Base-by-base conservation (phyloP, 768 basidiomycete genomes). In the Thelephora aurantiotincta region DNA sequence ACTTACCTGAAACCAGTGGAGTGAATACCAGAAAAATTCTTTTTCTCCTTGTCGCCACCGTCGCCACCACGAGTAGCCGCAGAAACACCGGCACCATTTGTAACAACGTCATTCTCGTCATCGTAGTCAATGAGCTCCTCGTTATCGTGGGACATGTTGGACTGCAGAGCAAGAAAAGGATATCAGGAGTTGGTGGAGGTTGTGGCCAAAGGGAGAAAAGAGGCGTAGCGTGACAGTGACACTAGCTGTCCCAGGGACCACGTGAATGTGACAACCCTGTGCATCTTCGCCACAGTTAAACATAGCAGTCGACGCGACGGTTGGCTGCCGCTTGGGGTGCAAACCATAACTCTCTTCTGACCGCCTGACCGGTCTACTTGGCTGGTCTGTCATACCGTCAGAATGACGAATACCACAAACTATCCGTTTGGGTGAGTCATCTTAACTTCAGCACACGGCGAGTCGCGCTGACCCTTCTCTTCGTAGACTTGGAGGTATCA, bases 1-100 rank as follows among this genome's bases (percentile, higher is more conserved):
- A 41, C 19, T 20, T 23, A 93, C 93, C 96, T 79, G 70, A 99
- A 99, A 50, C 96, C 96, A 52, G 96, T 99, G n/a, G 93, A 93
- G 72, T 99, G 96, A 59, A 99, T 97, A 26, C 96, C 96, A 51
- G 96, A 94, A 61, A 94, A 97, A 65, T 94, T 96, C 78, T 93
- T 94, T 75, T 91, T 90, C 57, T 88, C 86, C 66, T 86, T 89
- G 56, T 82, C 84, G 41, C 60, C 59, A 37, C 57, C 60, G 41
- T 65, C 65, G 35, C 75, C 80, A 51, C 68, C 78, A 41, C 65
- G 73, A 49, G 69, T 73, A 41, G 67, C 65, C 35, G 69, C 65
- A 38, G 68, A 61, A 49, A 68, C 62, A 35, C 66, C 64, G 51
- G 71, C 70, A 46, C 72, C 75, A 50, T 72, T 80, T 46, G 82